phyloP scores from a whole-genome alignment of 1,139 yeast species.

The Hyphopichia khmerensis region DNA sequence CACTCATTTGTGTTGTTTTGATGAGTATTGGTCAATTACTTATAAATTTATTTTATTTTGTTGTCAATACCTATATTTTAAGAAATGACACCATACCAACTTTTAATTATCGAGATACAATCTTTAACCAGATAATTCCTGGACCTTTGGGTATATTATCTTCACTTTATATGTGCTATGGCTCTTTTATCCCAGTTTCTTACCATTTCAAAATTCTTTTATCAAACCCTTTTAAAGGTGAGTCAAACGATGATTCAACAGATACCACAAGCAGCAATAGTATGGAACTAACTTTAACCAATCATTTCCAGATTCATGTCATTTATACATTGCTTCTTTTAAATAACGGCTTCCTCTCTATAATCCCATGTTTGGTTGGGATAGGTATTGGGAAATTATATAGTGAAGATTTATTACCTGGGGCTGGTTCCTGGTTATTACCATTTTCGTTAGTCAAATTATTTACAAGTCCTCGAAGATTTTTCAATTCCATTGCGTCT shows the following conservation, averaged over 20 bases:
- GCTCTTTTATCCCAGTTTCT: conserved; percentile 56
- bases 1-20: conserved; percentile 28
- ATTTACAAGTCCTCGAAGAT: conserved; percentile 23
- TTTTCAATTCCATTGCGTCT: not conserved
- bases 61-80: conserved; percentile 13
- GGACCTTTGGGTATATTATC: conserved; percentile 69
- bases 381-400: conserved; percentile 59
- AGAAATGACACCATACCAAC: conserved; percentile 8
- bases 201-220: conserved; percentile 56
- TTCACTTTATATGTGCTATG: conserved; percentile 58
- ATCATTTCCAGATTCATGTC: conserved; percentile 57
- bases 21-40: conserved; percentile 40
- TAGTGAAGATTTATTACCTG: conserved; percentile 58
- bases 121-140: conserved; percentile 40
- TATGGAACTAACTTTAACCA: conserved; percentile 43
- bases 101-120: conserved; percentile 22
- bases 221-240: conserved; percentile 17
- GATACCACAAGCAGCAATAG: conserved; percentile 8
- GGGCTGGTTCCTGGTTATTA: conserved; percentile 54
- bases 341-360: conserved; percentile 52
- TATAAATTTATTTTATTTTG: conserved; percentile 29
- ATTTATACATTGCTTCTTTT: conserved; percentile 51
- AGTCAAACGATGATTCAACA: conserved; percentile 6
- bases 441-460: conserved; percentile 27
- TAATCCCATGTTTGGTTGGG: conserved; percentile 56